Percentiles rank a stretch among this genome's conserved stretches.
phyloP scores from a whole-genome alignment of 2,329 filamentous ascomycete species.

The Verticillium klebahnii region DNA sequence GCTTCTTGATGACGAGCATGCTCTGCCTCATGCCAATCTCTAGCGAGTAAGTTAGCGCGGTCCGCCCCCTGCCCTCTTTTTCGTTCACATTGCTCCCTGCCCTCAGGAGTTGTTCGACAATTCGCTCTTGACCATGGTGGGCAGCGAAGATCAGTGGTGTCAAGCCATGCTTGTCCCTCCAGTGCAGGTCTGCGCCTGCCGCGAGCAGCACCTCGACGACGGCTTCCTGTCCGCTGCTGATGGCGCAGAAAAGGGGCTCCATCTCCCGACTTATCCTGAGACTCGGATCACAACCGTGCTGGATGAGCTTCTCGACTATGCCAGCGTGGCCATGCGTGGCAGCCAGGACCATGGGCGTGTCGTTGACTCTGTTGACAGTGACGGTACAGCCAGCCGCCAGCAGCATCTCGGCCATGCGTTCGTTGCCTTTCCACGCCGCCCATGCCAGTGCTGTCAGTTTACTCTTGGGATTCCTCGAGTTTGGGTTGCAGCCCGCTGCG shows the following conservation, averaged over 20 bases:
- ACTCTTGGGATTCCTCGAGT: not conserved
- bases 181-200: not conserved
- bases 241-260: not conserved
- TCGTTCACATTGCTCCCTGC: not conserved
- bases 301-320: not conserved
- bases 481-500: not conserved
- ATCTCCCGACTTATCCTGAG: not conserved
- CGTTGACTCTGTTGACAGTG: not conserved
- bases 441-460: not conserved
- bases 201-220: not conserved
- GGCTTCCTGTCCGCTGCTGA: not conserved
- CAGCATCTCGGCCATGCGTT: not conserved
- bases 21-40: no score
- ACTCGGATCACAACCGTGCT: not conserved
- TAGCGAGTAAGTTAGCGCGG: no score
- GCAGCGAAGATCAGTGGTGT: not conserved
- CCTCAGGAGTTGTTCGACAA: not conserved
- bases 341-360: not conserved
- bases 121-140: not conserved
- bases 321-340: not conserved
- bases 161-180: not conserved
- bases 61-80: not conserved
- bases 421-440: not conserved
- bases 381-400: not conserved
- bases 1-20: not conserved